Conservation (phyloP, 2,329 filamentous ascomycete genomes). For the Emmonsia crescens region DNA sequence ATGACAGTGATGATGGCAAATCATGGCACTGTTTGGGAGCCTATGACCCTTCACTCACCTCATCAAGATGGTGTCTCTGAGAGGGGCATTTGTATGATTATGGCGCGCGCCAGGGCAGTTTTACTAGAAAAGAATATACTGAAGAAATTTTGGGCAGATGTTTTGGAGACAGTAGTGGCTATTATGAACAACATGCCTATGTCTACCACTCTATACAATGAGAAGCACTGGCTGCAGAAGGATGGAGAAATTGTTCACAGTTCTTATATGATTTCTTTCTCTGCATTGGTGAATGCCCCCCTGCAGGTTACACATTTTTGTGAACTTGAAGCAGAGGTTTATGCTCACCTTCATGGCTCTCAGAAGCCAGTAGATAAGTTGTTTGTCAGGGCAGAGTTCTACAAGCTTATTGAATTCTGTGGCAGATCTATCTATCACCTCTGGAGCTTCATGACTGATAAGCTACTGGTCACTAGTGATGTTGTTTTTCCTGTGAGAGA, state of each 20-base stretch:
- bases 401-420: background rate
- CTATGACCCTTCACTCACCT: too few species aligned
- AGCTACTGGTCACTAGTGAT: background rate
- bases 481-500: background rate
- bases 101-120: too few species aligned
- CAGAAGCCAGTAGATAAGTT: background rate
- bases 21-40: too few species aligned
- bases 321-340: background rate
- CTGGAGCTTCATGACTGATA: background rate
- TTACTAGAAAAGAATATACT: too few species aligned
- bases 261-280: background rate
- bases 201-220: background rate
- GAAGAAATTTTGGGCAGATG: background rate
- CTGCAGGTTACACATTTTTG: background rate
- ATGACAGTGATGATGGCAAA: too few species aligned
- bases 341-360: background rate
- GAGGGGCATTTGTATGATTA: too few species aligned
- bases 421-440: background rate
- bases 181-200: background rate
- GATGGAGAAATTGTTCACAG: background rate
- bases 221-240: background rate
- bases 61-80: too few species aligned
- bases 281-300: background rate
- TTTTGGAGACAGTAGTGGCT: background rate
- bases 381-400: background rate